Evolutionary conservation across 1,139 yeast species (phyloP).

Genomic region (Geotrichum europaeum): DNA sequence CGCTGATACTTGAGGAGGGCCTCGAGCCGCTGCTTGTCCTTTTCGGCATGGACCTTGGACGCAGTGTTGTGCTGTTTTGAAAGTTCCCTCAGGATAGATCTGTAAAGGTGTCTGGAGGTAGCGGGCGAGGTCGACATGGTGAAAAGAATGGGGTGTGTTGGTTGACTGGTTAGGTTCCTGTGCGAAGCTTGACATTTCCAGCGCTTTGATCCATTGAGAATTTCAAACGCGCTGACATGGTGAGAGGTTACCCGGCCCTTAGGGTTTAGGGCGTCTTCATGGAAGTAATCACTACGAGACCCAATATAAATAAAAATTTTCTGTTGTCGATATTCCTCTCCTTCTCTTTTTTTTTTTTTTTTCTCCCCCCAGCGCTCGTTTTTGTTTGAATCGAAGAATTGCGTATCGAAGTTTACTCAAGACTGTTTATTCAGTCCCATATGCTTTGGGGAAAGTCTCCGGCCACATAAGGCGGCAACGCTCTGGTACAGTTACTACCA

Average conservation of each 20-base stretch:
- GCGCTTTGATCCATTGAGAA: not conserved
- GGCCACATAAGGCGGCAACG: slow-evolving; percentile 18
- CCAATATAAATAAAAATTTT: not conserved
- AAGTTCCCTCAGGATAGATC: slow-evolving; percentile 32
- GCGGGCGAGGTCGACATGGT: not conserved
- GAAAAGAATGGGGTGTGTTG: not conserved
- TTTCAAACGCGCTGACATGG: not conserved
- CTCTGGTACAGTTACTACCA: slow-evolving; percentile 10
- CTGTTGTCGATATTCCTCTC: not conserved
- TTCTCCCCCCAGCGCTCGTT: slow-evolving; percentile 1
- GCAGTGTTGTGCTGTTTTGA: slow-evolving; percentile 31
- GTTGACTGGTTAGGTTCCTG: not conserved
- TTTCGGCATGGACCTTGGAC: slow-evolving; percentile 25
- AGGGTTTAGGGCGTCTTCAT: slow-evolving; percentile 6
- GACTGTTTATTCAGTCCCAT: slow-evolving; percentile 7
- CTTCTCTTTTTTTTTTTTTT: not conserved
- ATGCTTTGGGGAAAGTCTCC: slow-evolving; percentile 20
- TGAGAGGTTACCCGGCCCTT: slow-evolving; percentile 9
- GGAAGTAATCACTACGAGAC: no score
- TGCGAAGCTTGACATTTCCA: not conserved
- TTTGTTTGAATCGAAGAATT: slow-evolving; percentile 15
- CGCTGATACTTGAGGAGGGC: slow-evolving; percentile 26
- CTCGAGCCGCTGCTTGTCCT: slow-evolving; percentile 22
- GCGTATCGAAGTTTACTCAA: slow-evolving; percentile 18
- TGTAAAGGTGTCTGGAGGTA: slow-evolving; percentile 21